These are phyloP conservation scores for Aaosphaeria pasadenensis DNA, from an alignment of 2,329 filamentous ascomycete species.

Conservation along the genomic window DNA sequence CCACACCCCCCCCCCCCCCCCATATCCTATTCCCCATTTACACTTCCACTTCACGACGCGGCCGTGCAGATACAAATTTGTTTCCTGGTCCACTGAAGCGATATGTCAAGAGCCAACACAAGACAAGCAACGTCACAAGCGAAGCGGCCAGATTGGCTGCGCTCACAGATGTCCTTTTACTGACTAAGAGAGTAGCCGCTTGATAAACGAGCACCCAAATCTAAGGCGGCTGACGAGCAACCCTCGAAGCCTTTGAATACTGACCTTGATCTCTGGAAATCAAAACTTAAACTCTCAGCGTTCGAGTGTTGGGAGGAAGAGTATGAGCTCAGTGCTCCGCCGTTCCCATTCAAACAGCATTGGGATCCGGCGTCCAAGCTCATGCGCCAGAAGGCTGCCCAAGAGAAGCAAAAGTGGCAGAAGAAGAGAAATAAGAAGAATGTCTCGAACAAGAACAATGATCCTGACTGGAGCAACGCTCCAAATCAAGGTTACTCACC, in stretches of 20 bases:
- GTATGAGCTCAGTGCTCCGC: constrained; percentile 65
- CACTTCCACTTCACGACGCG: not conserved
- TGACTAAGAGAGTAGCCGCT: not conserved
- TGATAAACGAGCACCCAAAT: constrained; percentile 4
- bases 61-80: not conserved
- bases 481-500: not conserved
- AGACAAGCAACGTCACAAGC: too few relatives aligned
- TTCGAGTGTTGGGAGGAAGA: constrained; percentile 74
- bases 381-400: constrained; percentile 56
- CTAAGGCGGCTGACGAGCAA: constrained; percentile 11
- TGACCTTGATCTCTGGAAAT: constrained; percentile 66
- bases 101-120: too few relatives aligned
- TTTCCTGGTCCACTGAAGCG: too few relatives aligned
- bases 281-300: constrained; percentile 70
- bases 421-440: constrained; percentile 37
- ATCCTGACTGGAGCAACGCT: constrained; percentile 20
- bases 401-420: constrained; percentile 52
- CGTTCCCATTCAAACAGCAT: constrained; percentile 84
- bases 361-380: constrained; percentile 76
- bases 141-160: too few relatives aligned
- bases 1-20: not conserved
- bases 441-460: constrained; percentile 31
- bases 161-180: not conserved
- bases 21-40: not conserved
- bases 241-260: constrained; percentile 24